Evolutionary conservation across 257 asterid genomes (phyloP), one percentile per base, ranked within the genome.

Genomic region (Linderniella brevidens): DNA sequence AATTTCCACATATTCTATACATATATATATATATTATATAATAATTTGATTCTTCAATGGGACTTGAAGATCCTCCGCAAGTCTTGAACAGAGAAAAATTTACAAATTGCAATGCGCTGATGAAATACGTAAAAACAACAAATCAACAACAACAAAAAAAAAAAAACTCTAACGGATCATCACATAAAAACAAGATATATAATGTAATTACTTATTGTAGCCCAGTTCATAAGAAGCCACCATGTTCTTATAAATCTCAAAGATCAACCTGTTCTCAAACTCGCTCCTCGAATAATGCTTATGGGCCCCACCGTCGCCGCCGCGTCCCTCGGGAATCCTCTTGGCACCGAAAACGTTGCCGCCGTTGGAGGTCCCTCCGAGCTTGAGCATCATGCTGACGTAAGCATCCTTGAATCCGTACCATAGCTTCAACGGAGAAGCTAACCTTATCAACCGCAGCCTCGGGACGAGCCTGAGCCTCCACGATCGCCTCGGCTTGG

Each of bases 171-270:
- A 25, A 25, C 6, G 32, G 32, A 25, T 25, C 6, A 25, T 25
- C 6, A 25, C 3, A 25, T 2, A 25, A 25, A 25, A 25, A 25
- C 32, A 25, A 25, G 4, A 25, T 6, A 50, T 0, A 14, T 19
- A n/a, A n/a, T n/a, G n/a, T n/a, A n/a, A n/a, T 8, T 61, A 54
- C 13, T 61, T 65, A 11, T 1, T 48, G 57, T 68, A 69, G 46
- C 77, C 74, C 57, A 76, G 60, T 42, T 76, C 85, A 25, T 38
- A 50, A 12, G 85, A 64, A 49, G 69, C 38, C 49, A 62, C 66
- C 71, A 72, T 60, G 37, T 75, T 63, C 48, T 76, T 76, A 39
- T 69, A 72, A 0, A 76, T 76, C 78, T 76, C 85, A 14, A 64
- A 59, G 17, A 76, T 45, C 38, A 76, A 68, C 54, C 85, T 59